phyloP scores from a whole-genome alignment of 371 early-diverging fungal genomes.

The Mucor indicus region DNA sequence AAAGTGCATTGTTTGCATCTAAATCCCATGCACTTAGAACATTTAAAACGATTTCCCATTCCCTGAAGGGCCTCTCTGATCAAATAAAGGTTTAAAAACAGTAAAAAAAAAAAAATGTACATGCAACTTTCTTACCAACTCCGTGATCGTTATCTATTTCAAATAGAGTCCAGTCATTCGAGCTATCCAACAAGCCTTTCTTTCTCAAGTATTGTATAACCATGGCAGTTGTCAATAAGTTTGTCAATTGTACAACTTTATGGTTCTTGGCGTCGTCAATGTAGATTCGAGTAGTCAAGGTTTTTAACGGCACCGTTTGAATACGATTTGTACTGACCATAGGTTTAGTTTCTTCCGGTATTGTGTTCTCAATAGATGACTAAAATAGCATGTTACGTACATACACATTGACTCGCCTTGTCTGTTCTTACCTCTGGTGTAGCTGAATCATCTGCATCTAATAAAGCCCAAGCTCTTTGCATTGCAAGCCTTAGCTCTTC shows the following conservation, averaged over 20 bases:
- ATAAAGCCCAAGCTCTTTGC: conserved; percentile 32
- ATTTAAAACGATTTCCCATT: conserved; percentile 86
- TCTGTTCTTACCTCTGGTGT: conserved; percentile 5
- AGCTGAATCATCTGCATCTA: conserved; percentile 3
- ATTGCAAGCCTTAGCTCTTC: conserved; percentile 31
- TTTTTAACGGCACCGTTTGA: conserved; percentile 30
- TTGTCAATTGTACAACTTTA: conserved; percentile 73
- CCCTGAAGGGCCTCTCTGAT: conserved; percentile 82
- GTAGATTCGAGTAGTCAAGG: conserved; percentile 81
- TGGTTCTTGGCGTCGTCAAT: conserved; percentile 73
- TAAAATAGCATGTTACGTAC: too few relatives aligned
- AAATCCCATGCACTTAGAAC: conserved; percentile 80
- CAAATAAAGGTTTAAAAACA: background rate
- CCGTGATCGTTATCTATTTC: conserved; percentile 82
- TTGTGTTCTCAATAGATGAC: too few relatives aligned
- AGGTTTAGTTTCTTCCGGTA: background rate
- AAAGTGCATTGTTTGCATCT: conserved; percentile 65
- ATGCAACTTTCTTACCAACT: conserved; percentile 36
- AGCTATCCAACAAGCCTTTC: conserved; percentile 55
- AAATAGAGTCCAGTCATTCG: conserved; percentile 84
- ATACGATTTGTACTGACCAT: conserved; percentile 21
- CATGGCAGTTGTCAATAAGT: conserved; percentile 70
- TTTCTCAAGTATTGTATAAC: conserved; percentile 66
- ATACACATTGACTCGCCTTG: too few relatives aligned
- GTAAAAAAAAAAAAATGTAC: background rate